Percentiles rank a stretch among this genome's conserved stretches.
Evolutionary conservation across 148 eudicot genomes (phyloP).

Genomic region (Amaranthus hypochondriacus): DNA sequence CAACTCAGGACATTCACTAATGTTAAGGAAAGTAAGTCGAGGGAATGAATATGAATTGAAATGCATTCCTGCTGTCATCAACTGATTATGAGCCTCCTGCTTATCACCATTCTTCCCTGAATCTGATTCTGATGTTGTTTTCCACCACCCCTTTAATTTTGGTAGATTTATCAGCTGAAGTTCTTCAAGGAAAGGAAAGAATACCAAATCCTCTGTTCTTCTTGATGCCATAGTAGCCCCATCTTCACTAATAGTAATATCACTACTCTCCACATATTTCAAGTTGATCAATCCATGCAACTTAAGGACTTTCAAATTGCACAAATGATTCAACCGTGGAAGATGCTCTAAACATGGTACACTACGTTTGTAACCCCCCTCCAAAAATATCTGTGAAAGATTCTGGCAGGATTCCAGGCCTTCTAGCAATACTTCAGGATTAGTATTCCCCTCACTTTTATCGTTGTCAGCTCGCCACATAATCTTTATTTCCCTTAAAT

Average conservation of each 20-base stretch:
- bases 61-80: too few species aligned
- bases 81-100: too few species aligned
- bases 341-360: neutral
- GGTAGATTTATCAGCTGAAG: neutral
- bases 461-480: neutral
- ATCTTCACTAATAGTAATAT: too few species aligned
- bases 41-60: neutral
- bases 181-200: slow-evolving; percentile 7
- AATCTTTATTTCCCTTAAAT: neutral
- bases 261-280: neutral
- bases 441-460: neutral
- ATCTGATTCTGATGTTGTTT: too few species aligned
- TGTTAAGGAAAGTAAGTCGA: neutral
- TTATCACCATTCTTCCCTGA: too few species aligned
- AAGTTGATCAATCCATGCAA: neutral
- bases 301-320: neutral
- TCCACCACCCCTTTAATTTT: slow-evolving; percentile 11
- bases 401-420: neutral
- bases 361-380: neutral
- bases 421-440: neutral
- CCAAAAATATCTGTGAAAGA: neutral
- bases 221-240: neutral
- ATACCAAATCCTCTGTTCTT: neutral
- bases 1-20: neutral
- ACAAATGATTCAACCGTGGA: neutral